Evolutionary conservation across 768 basidiomycete genomes (phyloP).

Genomic region (Suillus variegatus): DNA sequence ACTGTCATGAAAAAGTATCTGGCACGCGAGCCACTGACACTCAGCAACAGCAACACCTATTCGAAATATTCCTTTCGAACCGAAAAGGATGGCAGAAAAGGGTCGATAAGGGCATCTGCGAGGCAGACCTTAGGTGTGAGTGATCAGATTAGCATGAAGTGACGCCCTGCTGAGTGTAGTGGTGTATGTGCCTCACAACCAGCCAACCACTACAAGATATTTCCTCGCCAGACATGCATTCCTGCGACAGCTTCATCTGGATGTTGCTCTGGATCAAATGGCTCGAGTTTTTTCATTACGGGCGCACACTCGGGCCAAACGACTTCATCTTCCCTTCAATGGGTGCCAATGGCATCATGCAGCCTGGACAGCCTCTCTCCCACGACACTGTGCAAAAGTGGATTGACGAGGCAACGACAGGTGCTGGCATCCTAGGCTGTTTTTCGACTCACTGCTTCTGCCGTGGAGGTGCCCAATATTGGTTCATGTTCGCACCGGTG

Average conservation of each 20-base stretch:
- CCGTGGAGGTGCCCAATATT: no score
- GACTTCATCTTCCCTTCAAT: no score
- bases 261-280: conserved; percentile 6
- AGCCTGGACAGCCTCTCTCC: no score
- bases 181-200: neutral
- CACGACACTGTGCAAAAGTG: no score
- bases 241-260: neutral
- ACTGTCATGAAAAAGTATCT: conserved; percentile 6
- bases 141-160: neutral
- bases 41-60: conserved; percentile 15
- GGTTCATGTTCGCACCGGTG: no score
- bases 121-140: conserved; percentile 16
- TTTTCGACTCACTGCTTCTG: no score
- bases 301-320: no score
- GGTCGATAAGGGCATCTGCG: conserved; percentile 26
- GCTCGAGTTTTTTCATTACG: neutral
- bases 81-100: conserved; percentile 27
- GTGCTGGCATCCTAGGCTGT: no score
- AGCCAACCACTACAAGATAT: neutral
- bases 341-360: no score
- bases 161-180: neutral
- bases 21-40: conserved; percentile 1
- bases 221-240: neutral
- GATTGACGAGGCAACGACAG: no score
- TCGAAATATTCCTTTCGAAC: conserved; percentile 23